Evolutionary conservation across 192 early-diverging fungal species (phyloP).

Genomic region (Haplosporangium gracile): DNA sequence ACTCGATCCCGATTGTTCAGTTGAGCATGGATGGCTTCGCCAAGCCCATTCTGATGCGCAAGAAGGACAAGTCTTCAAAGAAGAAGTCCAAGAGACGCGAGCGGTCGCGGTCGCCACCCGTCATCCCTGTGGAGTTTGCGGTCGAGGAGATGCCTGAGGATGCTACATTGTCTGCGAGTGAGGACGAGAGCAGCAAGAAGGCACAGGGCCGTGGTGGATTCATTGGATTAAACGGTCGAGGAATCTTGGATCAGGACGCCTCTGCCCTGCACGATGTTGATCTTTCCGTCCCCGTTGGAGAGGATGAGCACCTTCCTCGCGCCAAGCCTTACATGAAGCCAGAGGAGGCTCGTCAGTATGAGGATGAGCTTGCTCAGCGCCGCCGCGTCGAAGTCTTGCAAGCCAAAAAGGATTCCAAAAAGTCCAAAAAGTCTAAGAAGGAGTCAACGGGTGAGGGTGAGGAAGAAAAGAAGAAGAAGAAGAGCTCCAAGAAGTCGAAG

Average conservation of each 20-base stretch:
- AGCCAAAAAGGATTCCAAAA: slow-evolving; percentile 54
- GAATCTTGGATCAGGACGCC: slow-evolving; percentile 58
- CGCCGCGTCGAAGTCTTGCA: slow-evolving; percentile 41
- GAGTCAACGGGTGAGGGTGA: slow-evolving; percentile 7
- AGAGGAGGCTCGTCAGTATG: slow-evolving; percentile 64
- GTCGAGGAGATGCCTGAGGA: slow-evolving; percentile 73
- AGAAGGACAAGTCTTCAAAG: slow-evolving; percentile 57
- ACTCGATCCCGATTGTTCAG: slow-evolving; percentile 86
- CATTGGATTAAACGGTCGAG: background rate
- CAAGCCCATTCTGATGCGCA: slow-evolving; percentile 35
- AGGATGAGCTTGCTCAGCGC: slow-evolving; percentile 59
- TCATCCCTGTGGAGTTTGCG: slow-evolving; percentile 61
- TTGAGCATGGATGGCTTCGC: slow-evolving; percentile 72
- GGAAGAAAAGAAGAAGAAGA: slow-evolving; percentile 54
- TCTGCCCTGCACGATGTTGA: slow-evolving; percentile 63
- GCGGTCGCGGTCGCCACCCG: slow-evolving; percentile 42
- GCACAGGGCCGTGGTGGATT: background rate
- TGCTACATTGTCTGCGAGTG: slow-evolving; percentile 63
- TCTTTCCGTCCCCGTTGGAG: slow-evolving; percentile 65
- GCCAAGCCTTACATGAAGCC: slow-evolving; percentile 66
- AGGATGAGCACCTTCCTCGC: slow-evolving; percentile 69
- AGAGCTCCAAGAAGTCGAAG: slow-evolving; percentile 59
- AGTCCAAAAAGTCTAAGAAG: slow-evolving; percentile 60
- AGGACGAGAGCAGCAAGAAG: slow-evolving; percentile 53
- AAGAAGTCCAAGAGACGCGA: slow-evolving; percentile 54